Percentiles rank a stretch among this genome's conserved stretches.
Evolutionary conservation across 768 basidiomycete species (phyloP).

Genomic region (Termitomyces titanicus): DNA sequence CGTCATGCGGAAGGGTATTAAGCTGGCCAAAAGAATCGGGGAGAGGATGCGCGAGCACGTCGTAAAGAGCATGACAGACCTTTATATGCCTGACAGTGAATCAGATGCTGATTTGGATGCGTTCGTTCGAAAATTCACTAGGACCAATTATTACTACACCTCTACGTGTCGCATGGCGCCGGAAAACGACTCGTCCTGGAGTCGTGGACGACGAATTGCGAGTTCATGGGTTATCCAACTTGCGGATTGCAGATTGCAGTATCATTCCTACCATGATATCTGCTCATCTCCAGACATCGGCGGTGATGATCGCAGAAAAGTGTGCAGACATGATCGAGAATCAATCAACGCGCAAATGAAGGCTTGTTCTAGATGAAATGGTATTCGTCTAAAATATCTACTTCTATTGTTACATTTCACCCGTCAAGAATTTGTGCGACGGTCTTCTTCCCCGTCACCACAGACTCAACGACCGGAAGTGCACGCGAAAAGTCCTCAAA

Average conservation of each 20-base stretch:
- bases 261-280: conserved; percentile 16
- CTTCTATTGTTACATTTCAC: background rate
- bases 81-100: conserved; percentile 22
- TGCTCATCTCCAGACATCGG: conserved; percentile 14
- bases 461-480: conserved; percentile 52
- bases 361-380: no score
- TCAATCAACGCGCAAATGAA: no score
- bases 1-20: conserved; percentile 22
- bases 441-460: conserved; percentile 70
- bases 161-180: conserved; percentile 35
- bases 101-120: conserved; percentile 26
- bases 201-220: conserved; percentile 21
- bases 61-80: conserved; percentile 15
- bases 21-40: conserved; percentile 12
- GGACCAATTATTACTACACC: conserved; percentile 32
- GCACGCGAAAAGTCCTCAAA: conserved; percentile 73
- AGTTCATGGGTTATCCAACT: conserved; percentile 17
- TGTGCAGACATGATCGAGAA: conserved; percentile 15
- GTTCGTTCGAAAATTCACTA: conserved; percentile 19
- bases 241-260: conserved; percentile 19
- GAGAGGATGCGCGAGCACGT: conserved; percentile 6
- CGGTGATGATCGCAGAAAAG: conserved; percentile 18
- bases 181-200: conserved; percentile 16
- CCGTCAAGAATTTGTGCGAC: conserved; percentile 43
- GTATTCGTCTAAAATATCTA: background rate